phyloP scores from a whole-genome alignment of 177 flowering plant species.

The Vitis hybrid region DNA sequence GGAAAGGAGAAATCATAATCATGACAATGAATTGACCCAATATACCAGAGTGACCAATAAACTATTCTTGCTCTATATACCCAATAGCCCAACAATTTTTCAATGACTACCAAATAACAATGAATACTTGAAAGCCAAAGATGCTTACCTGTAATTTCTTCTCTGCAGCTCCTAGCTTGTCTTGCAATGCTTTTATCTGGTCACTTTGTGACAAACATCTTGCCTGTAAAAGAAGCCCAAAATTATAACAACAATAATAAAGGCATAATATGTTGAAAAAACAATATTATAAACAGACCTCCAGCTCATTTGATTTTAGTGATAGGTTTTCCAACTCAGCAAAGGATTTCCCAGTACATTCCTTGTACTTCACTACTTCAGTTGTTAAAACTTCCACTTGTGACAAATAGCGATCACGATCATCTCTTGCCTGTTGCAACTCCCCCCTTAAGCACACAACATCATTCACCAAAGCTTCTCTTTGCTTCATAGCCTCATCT shows the following conservation, averaged over 20 bases:
- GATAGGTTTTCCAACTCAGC: constrained; percentile 35
- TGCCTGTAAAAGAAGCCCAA: constrained; percentile 41
- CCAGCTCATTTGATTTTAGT: constrained; percentile 37
- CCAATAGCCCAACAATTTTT: background rate
- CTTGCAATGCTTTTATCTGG: constrained; percentile 49
- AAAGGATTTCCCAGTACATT: constrained; percentile 26
- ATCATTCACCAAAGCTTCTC: constrained; percentile 44
- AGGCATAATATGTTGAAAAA: background rate
- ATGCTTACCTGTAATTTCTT: constrained; percentile 57
- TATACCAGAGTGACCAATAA: background rate
- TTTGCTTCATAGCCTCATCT: constrained; percentile 51
- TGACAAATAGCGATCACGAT: constrained; percentile 38
- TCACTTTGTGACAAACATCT: constrained; percentile 64
- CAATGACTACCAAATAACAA: background rate
- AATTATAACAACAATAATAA: background rate
- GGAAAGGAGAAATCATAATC: background rate
- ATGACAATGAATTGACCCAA: background rate
- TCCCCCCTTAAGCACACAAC: constrained; percentile 43
- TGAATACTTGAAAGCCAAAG: background rate
- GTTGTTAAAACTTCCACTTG: constrained; percentile 39
- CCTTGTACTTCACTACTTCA: constrained; percentile 35
- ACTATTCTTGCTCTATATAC: background rate
- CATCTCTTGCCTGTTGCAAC: constrained; percentile 53
- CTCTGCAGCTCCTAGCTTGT: constrained; percentile 60
- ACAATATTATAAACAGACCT: constrained; percentile 29